Evolutionary conservation across 164 flowering plant genomes (phyloP).

Genomic region (Annona squamosa): DNA sequence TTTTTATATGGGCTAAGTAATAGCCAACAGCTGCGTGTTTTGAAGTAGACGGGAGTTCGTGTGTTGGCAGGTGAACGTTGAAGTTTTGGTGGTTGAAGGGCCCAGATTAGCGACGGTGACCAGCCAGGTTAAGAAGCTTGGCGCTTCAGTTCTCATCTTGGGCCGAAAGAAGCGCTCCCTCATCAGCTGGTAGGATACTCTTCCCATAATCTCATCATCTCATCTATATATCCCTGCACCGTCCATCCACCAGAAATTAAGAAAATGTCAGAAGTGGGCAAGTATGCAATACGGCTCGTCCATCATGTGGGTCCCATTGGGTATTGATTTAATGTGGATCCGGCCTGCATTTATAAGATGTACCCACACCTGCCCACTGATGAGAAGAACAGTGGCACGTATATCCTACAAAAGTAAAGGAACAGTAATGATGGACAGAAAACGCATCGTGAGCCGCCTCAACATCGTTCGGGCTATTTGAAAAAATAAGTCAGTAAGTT

Average conservation of each 20-base stretch:
- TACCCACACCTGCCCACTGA: too few relatives aligned
- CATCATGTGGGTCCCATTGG: background rate
- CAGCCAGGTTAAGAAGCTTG: constrained; percentile 94
- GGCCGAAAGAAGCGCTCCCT: constrained; percentile 68
- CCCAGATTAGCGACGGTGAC: constrained; percentile 62
- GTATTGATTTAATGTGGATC: background rate
- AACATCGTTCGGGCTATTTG: too few relatives aligned
- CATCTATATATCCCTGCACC: background rate
- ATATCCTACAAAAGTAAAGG: too few relatives aligned
- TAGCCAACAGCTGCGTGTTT: too few relatives aligned
- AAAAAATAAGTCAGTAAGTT: too few relatives aligned
- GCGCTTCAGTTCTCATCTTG: constrained; percentile 72
- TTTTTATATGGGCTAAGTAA: too few relatives aligned
- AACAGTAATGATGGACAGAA: too few relatives aligned
- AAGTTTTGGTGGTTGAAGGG: constrained; percentile 77
- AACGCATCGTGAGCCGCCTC: too few relatives aligned
- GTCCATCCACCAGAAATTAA: background rate
- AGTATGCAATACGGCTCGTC: background rate
- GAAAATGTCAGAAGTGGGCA: background rate
- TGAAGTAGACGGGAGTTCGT: background rate
- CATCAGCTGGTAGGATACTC: constrained; percentile 40
- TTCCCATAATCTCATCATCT: background rate
- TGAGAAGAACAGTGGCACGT: too few relatives aligned
- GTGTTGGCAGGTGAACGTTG: constrained; percentile 63
- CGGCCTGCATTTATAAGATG: too few relatives aligned